These are phyloP conservation scores for Ceratobasidium papillatum DNA, from an alignment of 1,284 basidiomycete species.

Conservation along the genomic window DNA sequence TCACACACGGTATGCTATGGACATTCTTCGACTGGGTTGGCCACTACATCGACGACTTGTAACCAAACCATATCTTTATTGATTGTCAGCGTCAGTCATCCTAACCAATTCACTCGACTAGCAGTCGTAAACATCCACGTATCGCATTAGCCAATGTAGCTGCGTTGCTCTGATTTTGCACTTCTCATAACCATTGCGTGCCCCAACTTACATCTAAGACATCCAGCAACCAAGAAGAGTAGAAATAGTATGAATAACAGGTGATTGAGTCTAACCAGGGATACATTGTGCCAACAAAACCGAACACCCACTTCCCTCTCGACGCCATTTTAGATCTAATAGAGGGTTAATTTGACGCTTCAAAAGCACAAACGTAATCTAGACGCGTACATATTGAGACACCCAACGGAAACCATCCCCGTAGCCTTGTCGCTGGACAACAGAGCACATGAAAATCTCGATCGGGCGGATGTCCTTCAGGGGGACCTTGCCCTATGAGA, in stretches of 20 bases:
- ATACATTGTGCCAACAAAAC: slow-evolving; percentile 38
- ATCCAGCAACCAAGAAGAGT: background rate
- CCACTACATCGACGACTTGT: slow-evolving; percentile 76
- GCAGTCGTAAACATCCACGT: background rate
- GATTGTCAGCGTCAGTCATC: background rate
- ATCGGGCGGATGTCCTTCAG: slow-evolving; percentile 97
- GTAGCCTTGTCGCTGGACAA: slow-evolving; percentile 98
- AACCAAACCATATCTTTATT: slow-evolving; percentile 47
- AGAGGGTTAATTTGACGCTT: background rate
- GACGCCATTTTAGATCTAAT: slow-evolving; percentile 32
- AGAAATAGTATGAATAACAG: slow-evolving; percentile 40
- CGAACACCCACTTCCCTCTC: slow-evolving; percentile 14
- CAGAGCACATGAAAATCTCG: slow-evolving; percentile 99
- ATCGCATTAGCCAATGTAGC: slow-evolving; percentile 20
- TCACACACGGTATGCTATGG: slow-evolving; percentile 84
- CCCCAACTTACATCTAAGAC: background rate
- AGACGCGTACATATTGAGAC: slow-evolving; percentile 89
- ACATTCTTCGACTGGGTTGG: slow-evolving; percentile 81
- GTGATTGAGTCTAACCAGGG: slow-evolving; percentile 20
- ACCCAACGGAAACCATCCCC: slow-evolving; percentile 99
- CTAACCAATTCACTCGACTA: background rate
- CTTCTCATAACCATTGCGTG: slow-evolving; percentile 7
- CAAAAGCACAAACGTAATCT: background rate
- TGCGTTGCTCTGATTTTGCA: background rate
- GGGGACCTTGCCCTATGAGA: slow-evolving; percentile 88